phyloP scores from a whole-genome alignment of 2,329 filamentous ascomycete species.

The Verticillium isaacii region DNA sequence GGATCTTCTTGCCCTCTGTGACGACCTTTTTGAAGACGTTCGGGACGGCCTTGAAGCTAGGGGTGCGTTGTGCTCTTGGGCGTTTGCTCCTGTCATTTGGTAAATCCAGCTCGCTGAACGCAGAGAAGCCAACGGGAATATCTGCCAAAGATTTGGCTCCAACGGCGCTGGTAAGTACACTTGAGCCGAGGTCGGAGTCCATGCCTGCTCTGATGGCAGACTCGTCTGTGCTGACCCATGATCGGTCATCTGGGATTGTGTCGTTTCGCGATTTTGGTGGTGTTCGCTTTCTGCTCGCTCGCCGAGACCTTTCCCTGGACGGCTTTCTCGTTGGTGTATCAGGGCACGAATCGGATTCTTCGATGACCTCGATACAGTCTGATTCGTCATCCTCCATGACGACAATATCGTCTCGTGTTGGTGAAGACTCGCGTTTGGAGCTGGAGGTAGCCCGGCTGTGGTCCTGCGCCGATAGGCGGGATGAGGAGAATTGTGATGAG shows the following conservation, averaged over 20 bases:
- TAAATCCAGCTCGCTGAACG: constrained; percentile 61
- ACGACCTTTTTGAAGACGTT: constrained; percentile 62
- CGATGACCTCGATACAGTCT: constrained; percentile 24
- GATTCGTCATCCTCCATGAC: constrained; percentile 15
- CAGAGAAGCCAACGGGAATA: constrained; percentile 60
- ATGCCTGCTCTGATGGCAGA: constrained; percentile 12
- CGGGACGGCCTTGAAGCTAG: constrained; percentile 57
- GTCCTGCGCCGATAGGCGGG: constrained; percentile 1
- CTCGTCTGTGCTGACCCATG: constrained; percentile 21
- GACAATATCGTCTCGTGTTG: constrained; percentile 19
- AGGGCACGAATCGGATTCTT: constrained; percentile 30
- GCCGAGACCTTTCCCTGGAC: constrained; percentile 6
- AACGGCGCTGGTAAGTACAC: constrained; percentile 18
- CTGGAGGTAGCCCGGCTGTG: constrained; percentile 15
- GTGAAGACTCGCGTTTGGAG: constrained; percentile 11
- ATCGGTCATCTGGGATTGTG: constrained; percentile 16
- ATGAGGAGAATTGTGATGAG: not conserved
- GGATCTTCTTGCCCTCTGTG: constrained; percentile 59
- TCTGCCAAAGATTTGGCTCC: constrained; percentile 51
- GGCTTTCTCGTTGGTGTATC: constrained; percentile 28
- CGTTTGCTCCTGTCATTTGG: constrained; percentile 40
- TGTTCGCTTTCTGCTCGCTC: constrained; percentile 5
- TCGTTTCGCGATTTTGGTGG: constrained; percentile 2
- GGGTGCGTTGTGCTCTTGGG: constrained; percentile 45
- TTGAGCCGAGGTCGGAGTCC: constrained; percentile 33